Evolutionary conservation across 257 asterid genomes (phyloP).

Genomic region (Solanum sitiens): DNA sequence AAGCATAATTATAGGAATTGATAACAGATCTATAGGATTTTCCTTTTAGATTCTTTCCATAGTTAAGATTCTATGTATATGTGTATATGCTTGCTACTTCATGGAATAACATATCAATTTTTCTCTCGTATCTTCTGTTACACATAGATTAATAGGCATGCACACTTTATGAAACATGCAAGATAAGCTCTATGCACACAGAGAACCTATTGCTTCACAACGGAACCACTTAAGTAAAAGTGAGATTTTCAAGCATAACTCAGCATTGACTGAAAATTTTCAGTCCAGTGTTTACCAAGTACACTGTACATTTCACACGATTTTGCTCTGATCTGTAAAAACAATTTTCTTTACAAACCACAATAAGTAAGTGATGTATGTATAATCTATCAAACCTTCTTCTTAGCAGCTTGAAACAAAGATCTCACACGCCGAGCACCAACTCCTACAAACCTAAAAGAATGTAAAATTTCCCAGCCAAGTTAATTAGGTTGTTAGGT

Average conservation of each 20-base stretch:
- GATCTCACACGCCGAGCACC: constrained; percentile 99
- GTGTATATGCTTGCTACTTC: background rate
- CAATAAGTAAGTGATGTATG: background rate
- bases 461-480: background rate
- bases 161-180: background rate
- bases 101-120: background rate
- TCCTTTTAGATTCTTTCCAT: background rate
- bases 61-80: background rate
- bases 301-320: background rate
- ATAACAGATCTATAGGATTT: background rate
- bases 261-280: background rate
- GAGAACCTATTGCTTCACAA: background rate
- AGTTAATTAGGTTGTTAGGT: background rate
- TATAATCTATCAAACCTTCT: constrained; percentile 40
- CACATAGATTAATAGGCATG: background rate
- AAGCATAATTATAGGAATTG: background rate
- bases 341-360: background rate
- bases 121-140: background rate
- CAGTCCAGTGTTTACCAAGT: background rate
- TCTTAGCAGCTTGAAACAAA: constrained; percentile 95
- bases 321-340: background rate
- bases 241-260: background rate
- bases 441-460: constrained; percentile 89
- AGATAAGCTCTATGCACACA: background rate
- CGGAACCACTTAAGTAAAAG: background rate